Evolutionary conservation across 805 yeast species (phyloP), one percentile per base, ranked within the genome.

Genomic region (Isabelozyma gotoi): DNA sequence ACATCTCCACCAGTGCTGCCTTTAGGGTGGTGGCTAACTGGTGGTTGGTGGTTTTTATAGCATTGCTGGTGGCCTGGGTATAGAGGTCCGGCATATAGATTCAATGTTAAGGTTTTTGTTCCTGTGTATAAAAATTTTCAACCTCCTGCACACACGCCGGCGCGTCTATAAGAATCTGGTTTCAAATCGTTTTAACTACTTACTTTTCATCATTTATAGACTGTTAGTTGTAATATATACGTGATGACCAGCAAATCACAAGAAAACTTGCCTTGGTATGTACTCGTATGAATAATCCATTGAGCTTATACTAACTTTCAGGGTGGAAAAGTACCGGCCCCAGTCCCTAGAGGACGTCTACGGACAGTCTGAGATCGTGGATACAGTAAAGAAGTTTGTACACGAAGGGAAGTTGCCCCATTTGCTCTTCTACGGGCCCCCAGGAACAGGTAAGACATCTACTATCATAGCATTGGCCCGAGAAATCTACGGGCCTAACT

Each of bases 311-410:
- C 37, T 18, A 20, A 17, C 8, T 14, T 24, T 8, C 42, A 69
- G 77, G 99, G 95, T 94, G 37, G 99, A 94, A 62, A 94, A 94
- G 63, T 94, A 92, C 64, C 82, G 99, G 50, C 99, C 99, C 0
- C 69, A 73, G 27, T 74, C 83, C 1, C 70, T 94, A 40, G 89
- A 87, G 48, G 97, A 94, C 38, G 92, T 94, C 7, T 82, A 88
- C 56, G 99, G 99, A 4, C 98, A 94, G 60, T 80, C 80, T 39
- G 94, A 86, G 39, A 88, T 90, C 21, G 88, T 94, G 5, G 77
- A 78, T 27, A 92, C 97, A 7, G 88, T 94, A 14, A 78, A 90
- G 34, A 84, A 82, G 58, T 94, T 92, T 63, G 90, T 91, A 14
- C 77, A 81, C 47, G 88, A 85, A 47, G 91, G 94, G 8, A 81